These are phyloP conservation scores for Rosa hybrid DNA, from an alignment of 331 rosid genomes.

Conservation along the genomic window DNA sequence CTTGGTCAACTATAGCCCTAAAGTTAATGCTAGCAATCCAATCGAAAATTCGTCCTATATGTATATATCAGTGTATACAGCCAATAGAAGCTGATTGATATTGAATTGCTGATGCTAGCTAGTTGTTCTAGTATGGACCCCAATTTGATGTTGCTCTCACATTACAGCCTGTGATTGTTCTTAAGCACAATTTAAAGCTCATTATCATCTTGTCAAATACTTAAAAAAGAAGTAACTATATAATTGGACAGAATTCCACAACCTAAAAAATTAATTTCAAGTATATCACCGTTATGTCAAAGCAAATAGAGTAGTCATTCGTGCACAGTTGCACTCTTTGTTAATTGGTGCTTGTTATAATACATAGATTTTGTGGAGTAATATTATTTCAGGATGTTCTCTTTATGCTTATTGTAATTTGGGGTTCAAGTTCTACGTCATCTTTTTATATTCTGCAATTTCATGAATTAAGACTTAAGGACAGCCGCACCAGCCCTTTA, in stretches of 20 bases:
- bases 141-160: constrained; percentile 1
- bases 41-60: constrained; percentile 24
- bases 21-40: constrained; percentile 10
- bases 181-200: neutral
- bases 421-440: no score
- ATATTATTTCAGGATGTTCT: no score
- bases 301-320: no score
- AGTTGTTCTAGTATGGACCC: constrained; percentile 21
- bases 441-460: no score
- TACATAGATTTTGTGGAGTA: no score
- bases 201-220: neutral
- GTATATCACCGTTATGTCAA: no score
- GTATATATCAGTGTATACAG: constrained; percentile 32
- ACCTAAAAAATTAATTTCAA: no score
- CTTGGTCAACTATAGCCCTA: constrained; percentile 18
- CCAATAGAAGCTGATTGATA: constrained; percentile 46
- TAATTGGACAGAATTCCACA: neutral
- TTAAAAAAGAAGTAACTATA: neutral
- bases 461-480: no score
- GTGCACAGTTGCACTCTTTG: no score
- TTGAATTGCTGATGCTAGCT: constrained; percentile 14
- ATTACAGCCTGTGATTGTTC: constrained; percentile 7
- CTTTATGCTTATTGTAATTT: no score
- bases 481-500: no score
- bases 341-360: no score